A percentile compares a stretch with the other conserved stretches of the same genome.
Conservation (phyloP, 1,139 yeast genomes). For the Pichia sp. region DNA sequence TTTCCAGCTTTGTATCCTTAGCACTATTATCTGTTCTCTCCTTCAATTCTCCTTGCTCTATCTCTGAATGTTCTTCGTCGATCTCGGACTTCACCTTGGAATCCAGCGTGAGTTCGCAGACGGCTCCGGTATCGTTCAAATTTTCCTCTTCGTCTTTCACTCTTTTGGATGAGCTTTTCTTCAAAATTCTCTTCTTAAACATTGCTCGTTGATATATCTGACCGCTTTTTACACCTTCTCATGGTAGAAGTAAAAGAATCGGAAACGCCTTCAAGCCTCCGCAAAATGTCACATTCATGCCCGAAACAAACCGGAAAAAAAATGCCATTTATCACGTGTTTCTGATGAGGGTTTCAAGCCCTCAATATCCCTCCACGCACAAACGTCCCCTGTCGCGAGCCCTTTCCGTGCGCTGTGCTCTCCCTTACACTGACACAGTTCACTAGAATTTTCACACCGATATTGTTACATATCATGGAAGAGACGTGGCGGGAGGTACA, state of each 20-base stretch:
- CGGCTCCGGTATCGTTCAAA: not conserved
- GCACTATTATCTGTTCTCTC: not conserved
- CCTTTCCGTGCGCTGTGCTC: not conserved
- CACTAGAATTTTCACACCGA: not conserved
- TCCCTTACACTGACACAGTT: not conserved
- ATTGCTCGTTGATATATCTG: constrained; percentile 18
- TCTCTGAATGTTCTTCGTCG: not conserved
- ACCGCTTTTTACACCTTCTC: too few species aligned
- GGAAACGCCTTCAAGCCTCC: not conserved
- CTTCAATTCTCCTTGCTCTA: too few species aligned
- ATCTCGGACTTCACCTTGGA: not conserved
- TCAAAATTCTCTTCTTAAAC: constrained; percentile 34
- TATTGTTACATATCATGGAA: not conserved
- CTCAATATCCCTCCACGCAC: not conserved
- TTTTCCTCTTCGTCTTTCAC: constrained; percentile 4
- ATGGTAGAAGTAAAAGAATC: too few species aligned
- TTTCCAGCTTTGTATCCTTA: not conserved
- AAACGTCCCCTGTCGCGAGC: not conserved
- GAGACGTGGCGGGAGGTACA: not conserved
- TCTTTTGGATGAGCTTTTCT: constrained; percentile 12
- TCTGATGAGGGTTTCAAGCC: not conserved
- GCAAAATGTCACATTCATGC: too few species aligned
- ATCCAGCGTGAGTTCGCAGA: not conserved
- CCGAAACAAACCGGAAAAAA: too few species aligned
- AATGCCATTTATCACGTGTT: not conserved